Evolutionary conservation across 148 eudicot genomes (phyloP), one percentile per base, ranked within the genome.

Genomic region (Vaccinium corymbosum): DNA sequence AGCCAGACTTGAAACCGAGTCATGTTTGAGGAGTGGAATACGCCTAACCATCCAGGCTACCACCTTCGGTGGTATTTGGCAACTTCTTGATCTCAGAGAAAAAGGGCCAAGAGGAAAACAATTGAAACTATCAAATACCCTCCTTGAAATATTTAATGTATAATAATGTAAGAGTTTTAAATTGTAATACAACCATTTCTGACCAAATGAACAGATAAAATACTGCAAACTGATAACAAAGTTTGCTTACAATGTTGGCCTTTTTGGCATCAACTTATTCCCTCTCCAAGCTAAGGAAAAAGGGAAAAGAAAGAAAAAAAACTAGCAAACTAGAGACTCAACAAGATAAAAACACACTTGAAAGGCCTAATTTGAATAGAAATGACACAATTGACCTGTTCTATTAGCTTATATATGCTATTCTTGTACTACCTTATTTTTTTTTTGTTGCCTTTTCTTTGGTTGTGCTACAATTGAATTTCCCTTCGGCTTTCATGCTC

Each of bases 241-340:
- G 35, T 85, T 66, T 48, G 29, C 59, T 53, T 85, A 85, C 78
- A 82, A 82, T 6, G 66, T 50, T 70, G 77, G 83, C 35, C 78
- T 75, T 14, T 82, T 50, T 27, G 56, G 72, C 64, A 50, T 51
- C 25, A 83, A 49, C 85, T 77, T 78, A 84, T 84, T 78, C 20
- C 38, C 82, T 77, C 62, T 25, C 59, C 82, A 84, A 78, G 27
- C 82, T 77, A 66, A 61, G 22, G n/a, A 82, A 50, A 29, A 42
- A 3, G 6, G 46, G 6, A 42, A 42, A 42, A 42, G 46, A 42
- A 42, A 42, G 12, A n/a, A 56, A 51, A 56, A 51, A 68, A 56
- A 15, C 68, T 51, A 74, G 75, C 48, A 25, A 52, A 61, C 29
- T 49, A 49, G 72, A 35, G 6, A 25, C 48, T 78, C 48, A 32